Conservation (phyloP, 2,329 filamentous ascomycete genomes). For the Arthrinium puccinioides region DNA sequence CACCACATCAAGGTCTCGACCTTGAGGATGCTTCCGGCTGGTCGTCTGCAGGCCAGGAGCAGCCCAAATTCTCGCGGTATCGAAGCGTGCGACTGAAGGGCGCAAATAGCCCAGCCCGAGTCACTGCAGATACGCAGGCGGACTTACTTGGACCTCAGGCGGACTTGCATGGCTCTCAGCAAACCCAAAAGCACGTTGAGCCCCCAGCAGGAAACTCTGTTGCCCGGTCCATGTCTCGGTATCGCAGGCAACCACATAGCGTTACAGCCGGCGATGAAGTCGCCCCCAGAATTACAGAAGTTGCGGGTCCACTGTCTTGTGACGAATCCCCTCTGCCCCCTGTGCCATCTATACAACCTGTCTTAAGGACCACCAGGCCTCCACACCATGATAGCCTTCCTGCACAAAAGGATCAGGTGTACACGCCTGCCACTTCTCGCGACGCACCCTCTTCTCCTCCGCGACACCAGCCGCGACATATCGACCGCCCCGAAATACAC, state of each 20-base stretch:
- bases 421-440: conserved; percentile 6
- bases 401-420: conserved; percentile 13
- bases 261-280: conserved; percentile 17
- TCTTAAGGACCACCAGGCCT: conserved; percentile 9
- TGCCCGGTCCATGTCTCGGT: conserved; percentile 26
- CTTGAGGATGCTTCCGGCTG: conserved; percentile 1
- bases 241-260: conserved; percentile 20
- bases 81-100: conserved; percentile 24
- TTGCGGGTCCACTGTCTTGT: not conserved
- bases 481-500: conserved; percentile 9
- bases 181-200: conserved; percentile 2
- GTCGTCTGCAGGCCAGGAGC: conserved; percentile 7
- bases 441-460: conserved; percentile 6
- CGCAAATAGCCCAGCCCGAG: conserved; percentile 14
- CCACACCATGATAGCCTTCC: conserved; percentile 7
- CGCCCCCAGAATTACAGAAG: conserved; percentile 15
- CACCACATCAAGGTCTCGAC: conserved; percentile 4
- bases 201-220: conserved; percentile 17
- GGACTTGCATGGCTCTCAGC: conserved; percentile 7
- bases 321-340: no score
- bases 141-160: no score
- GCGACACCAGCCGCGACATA: conserved; percentile 13
- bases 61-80: conserved; percentile 24
- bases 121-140: conserved; percentile 9
- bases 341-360: conserved; percentile 21